Evolutionary conservation across 2,329 filamentous ascomycete genomes (phyloP).

Genomic region (Trichoderma semiorbis): DNA sequence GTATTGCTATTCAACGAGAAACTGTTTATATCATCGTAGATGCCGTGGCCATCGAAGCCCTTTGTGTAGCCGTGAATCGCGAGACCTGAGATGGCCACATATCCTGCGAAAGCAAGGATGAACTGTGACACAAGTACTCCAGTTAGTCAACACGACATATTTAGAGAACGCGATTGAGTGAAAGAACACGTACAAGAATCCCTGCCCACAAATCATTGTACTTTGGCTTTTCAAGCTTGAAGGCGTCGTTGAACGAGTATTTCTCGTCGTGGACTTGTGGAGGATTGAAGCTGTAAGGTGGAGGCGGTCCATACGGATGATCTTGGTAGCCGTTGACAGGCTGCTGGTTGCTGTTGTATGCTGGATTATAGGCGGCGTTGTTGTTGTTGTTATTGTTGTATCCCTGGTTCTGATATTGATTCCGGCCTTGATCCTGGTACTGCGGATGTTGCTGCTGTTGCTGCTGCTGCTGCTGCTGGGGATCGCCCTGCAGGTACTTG

Average conservation of each 20-base stretch:
- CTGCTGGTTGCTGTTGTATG: slow-evolving; percentile 2
- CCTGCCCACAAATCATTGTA: slow-evolving; percentile 91
- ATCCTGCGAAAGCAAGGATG: slow-evolving; percentile 68
- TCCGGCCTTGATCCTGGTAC: slow-evolving; percentile 18
- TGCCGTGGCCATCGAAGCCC: slow-evolving; percentile 63
- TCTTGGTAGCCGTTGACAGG: neutral
- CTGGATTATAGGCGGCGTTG: slow-evolving; percentile 3
- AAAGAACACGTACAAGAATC: slow-evolving; percentile 55
- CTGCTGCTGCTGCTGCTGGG: slow-evolving; percentile 8
- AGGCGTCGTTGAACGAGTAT: slow-evolving; percentile 70
- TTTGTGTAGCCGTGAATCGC: slow-evolving; percentile 70
- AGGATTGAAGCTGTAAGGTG: slow-evolving; percentile 36
- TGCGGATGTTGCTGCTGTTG: neutral
- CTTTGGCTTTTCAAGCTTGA: slow-evolving; percentile 79
- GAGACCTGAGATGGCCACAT: slow-evolving; percentile 71
- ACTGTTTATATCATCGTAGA: slow-evolving; percentile 65
- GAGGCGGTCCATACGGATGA: slow-evolving; percentile 28
- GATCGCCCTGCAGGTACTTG: slow-evolving; percentile 27
- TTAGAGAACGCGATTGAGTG: neutral
- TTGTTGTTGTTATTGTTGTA: neutral
- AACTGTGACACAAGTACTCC: slow-evolving; percentile 46
- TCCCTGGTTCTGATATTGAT: slow-evolving; percentile 23
- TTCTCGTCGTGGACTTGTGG: slow-evolving; percentile 44
- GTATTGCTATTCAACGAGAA: slow-evolving; percentile 78
- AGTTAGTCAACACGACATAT: neutral